These are phyloP conservation scores for Testicularia cyperi DNA, from an alignment of 1,284 basidiomycete species.

Conservation along the genomic window DNA sequence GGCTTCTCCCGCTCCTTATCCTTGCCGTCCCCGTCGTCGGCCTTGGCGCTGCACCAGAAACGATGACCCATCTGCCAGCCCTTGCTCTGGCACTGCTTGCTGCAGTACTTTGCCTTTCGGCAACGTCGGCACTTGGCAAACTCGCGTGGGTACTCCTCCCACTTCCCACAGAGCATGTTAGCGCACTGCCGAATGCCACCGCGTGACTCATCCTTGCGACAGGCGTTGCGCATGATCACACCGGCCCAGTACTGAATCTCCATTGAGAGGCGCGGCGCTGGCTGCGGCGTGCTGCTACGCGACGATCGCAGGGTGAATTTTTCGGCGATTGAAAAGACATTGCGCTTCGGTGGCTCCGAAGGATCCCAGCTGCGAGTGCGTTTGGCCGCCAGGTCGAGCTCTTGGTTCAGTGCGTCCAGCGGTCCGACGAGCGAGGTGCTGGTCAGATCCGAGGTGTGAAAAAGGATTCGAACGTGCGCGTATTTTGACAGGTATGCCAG, in stretches of 20 bases:
- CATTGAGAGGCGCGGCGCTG: slow-evolving; percentile 70
- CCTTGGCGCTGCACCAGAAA: slow-evolving; percentile 63
- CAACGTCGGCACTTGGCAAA: slow-evolving; percentile 96
- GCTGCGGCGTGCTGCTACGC: slow-evolving; percentile 63
- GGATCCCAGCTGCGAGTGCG: slow-evolving; percentile 51
- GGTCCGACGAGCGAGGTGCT: slow-evolving; percentile 39
- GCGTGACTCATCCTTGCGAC: slow-evolving; percentile 85
- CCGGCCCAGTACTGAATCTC: slow-evolving; percentile 99
- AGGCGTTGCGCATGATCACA: slow-evolving; percentile 98
- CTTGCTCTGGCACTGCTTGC: slow-evolving; percentile 93
- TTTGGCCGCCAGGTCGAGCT: slow-evolving; percentile 20
- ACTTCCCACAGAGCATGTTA: slow-evolving; percentile 83
- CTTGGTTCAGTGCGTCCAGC: slow-evolving; percentile 39
- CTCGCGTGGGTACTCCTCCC: slow-evolving; percentile 89
- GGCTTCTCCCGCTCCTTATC: slow-evolving; percentile 25
- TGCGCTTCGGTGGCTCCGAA: slow-evolving; percentile 58
- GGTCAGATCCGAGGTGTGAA: slow-evolving; percentile 67
- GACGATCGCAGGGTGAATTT: slow-evolving; percentile 91
- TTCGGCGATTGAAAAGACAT: slow-evolving; percentile 89
- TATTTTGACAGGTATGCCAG: slow-evolving; percentile 97
- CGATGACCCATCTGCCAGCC: slow-evolving; percentile 97
- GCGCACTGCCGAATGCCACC: slow-evolving; percentile 97
- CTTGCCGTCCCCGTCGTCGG: slow-evolving; percentile 46
- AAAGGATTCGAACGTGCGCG: slow-evolving; percentile 93
- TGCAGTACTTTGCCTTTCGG: slow-evolving; percentile 97